These are phyloP conservation scores for Evernia prunastri DNA, from an alignment of 495 filamentous ascomycete genomes.

Conservation along the genomic window DNA sequence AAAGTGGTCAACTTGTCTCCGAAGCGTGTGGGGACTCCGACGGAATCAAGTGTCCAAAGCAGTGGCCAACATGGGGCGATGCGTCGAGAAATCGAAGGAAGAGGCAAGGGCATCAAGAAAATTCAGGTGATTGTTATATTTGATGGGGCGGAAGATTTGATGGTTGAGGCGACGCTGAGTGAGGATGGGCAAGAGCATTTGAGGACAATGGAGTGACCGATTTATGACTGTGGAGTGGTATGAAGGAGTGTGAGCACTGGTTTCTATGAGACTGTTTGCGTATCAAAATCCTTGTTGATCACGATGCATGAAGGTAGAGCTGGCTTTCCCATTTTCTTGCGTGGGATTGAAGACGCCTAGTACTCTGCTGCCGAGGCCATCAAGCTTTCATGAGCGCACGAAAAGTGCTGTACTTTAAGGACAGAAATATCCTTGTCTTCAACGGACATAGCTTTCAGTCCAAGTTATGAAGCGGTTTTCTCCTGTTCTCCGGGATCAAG, in stretches of 20 bases:
- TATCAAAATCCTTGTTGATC: background rate
- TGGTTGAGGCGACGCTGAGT: conserved; percentile 18
- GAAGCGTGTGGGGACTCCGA: background rate
- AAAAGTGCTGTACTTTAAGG: background rate
- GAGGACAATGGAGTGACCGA: background rate
- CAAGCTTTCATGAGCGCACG: background rate
- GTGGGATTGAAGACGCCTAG: background rate
- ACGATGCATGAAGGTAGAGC: background rate
- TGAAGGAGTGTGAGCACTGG: background rate
- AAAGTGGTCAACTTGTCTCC: background rate
- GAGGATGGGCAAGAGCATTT: conserved; percentile 3
- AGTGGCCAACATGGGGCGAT: background rate
- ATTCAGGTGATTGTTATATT: conserved; percentile 23
- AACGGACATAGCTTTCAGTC: background rate
- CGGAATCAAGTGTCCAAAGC: background rate
- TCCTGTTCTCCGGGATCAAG: background rate
- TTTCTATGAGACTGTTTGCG: background rate
- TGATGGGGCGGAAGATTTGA: conserved; percentile 22
- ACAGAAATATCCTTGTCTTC: background rate
- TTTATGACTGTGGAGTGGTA: background rate
- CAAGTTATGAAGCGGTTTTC: background rate
- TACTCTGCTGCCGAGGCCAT: background rate
- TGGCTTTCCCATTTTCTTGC: background rate
- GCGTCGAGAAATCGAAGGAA: background rate
- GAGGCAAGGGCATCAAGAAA: conserved; percentile 17